A percentile compares a stretch with the other conserved stretches of the same genome.
phyloP scores from a whole-genome alignment of 1,284 basidiomycete genomes.

The Sanghuangporus weigelae region DNA sequence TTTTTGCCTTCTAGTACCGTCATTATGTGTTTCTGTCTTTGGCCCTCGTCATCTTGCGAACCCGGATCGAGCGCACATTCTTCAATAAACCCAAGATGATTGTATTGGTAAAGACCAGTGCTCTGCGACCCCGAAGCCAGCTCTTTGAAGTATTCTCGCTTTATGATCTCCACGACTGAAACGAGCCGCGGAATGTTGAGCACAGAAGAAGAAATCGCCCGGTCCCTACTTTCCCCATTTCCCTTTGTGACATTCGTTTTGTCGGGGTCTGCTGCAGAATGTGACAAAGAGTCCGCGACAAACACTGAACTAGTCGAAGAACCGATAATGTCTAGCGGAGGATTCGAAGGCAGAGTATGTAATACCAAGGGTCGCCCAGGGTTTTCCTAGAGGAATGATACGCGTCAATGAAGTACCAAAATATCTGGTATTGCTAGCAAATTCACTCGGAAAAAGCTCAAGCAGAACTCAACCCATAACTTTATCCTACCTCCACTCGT shows the following conservation, averaged over 20 bases:
- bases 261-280: background rate
- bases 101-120: slow-evolving; percentile 75
- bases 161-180: slow-evolving; percentile 79
- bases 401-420: background rate
- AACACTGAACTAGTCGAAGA: background rate
- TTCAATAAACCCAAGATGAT: slow-evolving; percentile 58
- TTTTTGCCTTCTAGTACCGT: slow-evolving; percentile 41
- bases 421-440: background rate
- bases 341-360: slow-evolving; percentile 54
- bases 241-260: slow-evolving; percentile 14
- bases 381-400: slow-evolving; percentile 42
- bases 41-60: slow-evolving; percentile 27
- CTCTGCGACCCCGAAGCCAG: slow-evolving; percentile 37
- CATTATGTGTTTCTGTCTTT: slow-evolving; percentile 26
- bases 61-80: slow-evolving; percentile 26
- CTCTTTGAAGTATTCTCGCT: slow-evolving; percentile 66
- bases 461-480: slow-evolving; percentile 55
- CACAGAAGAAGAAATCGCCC: slow-evolving; percentile 30
- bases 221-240: background rate
- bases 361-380: slow-evolving; percentile 52
- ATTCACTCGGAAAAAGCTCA: slow-evolving; percentile 56
- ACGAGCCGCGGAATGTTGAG: slow-evolving; percentile 61
- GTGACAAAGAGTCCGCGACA: background rate
- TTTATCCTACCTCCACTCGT: slow-evolving; percentile 60
- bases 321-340: slow-evolving; percentile 3